phyloP scores from a whole-genome alignment of 2,329 filamentous ascomycete genomes.

The Esteya vermicola region DNA sequence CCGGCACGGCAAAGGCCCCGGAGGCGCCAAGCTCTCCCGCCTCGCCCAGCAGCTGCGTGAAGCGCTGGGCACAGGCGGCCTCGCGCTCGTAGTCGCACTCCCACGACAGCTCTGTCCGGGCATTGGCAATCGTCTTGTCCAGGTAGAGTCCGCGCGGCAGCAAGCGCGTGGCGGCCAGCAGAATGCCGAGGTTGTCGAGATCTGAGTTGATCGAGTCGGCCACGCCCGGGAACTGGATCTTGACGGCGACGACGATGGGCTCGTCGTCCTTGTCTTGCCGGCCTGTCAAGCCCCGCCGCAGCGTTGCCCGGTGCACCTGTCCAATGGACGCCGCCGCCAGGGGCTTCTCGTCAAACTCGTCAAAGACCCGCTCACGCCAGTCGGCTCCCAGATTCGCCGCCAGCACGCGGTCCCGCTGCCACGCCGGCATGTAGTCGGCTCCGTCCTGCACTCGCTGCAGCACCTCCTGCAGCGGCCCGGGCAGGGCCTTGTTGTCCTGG shows the following conservation, averaged over 20 bases:
- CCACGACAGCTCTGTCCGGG: constrained; percentile 82
- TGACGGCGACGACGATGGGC: constrained; percentile 86
- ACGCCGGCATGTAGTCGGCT: constrained; percentile 95
- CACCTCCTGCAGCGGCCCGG: constrained; percentile 72
- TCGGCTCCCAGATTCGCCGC: constrained; percentile 61
- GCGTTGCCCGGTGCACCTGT: constrained; percentile 76
- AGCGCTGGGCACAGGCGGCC: constrained; percentile 64
- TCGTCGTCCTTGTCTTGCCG: too few relatives aligned
- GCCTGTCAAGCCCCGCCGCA: constrained; percentile 62
- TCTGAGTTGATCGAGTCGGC: constrained; percentile 94
- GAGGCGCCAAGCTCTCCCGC: background rate
- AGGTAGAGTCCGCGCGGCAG: constrained; percentile 86
- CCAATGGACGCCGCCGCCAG: constrained; percentile 95
- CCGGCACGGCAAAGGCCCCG: constrained; percentile 62
- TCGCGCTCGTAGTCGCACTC: constrained; percentile 93
- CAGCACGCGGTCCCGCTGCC: constrained; percentile 78
- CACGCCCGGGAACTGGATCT: constrained; percentile 94
- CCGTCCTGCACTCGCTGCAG: constrained; percentile 90
- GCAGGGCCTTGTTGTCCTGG: constrained; percentile 92
- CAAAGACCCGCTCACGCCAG: constrained; percentile 70
- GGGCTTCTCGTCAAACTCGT: constrained; percentile 75
- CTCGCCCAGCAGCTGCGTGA: constrained; percentile 53
- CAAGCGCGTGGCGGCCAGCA: constrained; percentile 79
- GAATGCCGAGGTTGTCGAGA: constrained; percentile 79
- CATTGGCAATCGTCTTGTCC: constrained; percentile 95